Evolutionary conservation across 345 rosid species (phyloP), one percentile per base, ranked within the genome.

Genomic region (Heritiera fomes): DNA sequence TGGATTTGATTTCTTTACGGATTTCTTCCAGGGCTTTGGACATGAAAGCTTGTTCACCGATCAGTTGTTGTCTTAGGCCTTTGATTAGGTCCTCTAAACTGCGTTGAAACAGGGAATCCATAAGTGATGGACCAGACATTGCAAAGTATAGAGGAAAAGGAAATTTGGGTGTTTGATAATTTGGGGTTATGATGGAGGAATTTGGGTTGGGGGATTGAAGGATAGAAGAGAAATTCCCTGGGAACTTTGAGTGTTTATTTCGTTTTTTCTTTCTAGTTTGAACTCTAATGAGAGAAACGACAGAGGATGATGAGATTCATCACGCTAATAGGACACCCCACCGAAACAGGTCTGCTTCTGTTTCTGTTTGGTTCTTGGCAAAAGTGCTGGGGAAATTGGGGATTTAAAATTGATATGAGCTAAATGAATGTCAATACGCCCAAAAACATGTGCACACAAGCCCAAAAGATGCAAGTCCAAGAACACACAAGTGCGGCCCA

Each of bases 21-120:
- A 94, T 90, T 81, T 96, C 98, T 47, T 94, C 99, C 62, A 91
- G 28, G 46, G 89, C 84, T 83, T 86, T 91, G 76, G 98, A 89
- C 40, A 96, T 86, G 85, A 90, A 89, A 55, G 81, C 55, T 45
- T 93, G 85, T 32, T 91, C 95, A 46, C 81, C 85, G 75, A 89
- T 83, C 55, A 84, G 78, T 7, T 89, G 97, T 67, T 87, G 92
- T 47, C 98, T 93, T 43, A 91, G 80, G 49, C 89, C 91, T 85
- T 91, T 96, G 87, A 96, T 96, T 5, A 96, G 87, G 80, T 96
- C 95, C 68, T 92, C 99, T 62, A 94, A 87, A 72, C 84, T 88
- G 47, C 99, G 95, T 78, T 96, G 99, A 85, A 96, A 96, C 40
- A 96, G 89, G 79, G 84, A 80, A 72, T 92, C 98, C 92, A 94